These are phyloP conservation scores for Pseudogymnoascus pannorum DNA, from an alignment of 2,329 filamentous ascomycete genomes.

Conservation along the genomic window DNA sequence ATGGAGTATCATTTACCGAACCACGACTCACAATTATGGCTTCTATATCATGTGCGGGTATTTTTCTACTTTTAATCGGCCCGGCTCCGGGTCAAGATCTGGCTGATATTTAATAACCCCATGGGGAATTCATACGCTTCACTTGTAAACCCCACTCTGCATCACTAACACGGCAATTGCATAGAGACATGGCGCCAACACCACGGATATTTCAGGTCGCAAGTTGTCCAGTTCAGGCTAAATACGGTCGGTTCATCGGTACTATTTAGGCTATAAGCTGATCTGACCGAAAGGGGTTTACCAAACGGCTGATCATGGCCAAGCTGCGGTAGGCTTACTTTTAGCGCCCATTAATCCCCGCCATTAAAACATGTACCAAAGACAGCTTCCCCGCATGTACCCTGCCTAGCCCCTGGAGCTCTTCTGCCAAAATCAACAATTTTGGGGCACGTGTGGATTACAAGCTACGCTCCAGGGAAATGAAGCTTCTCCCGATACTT, in stretches of 20 bases:
- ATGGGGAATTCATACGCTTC: constrained; percentile 7
- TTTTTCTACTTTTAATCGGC: neutral
- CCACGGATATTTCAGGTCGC: neutral
- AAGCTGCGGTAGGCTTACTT: neutral
- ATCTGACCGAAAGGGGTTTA: neutral
- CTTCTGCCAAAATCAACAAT: constrained; percentile 1
- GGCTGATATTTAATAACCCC: neutral
- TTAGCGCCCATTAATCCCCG: neutral
- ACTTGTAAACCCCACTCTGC: neutral
- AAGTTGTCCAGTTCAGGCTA: neutral
- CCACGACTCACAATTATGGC: neutral
- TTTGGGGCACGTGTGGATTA: neutral
- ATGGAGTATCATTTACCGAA: neutral
- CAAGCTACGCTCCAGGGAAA: neutral
- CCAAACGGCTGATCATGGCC: neutral
- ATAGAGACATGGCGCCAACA: neutral
- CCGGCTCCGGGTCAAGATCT: neutral
- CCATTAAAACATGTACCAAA: neutral
- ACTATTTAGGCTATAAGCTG: neutral
- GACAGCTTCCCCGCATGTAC: constrained; percentile 2
- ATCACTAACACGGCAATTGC: neutral
- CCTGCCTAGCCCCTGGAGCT: neutral
- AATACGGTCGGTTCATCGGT: neutral
- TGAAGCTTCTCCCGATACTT: constrained; percentile 2
- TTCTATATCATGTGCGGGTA: neutral